A percentile compares a stretch with the other conserved stretches of the same genome.
Evolutionary conservation across 306 rosid genomes (phyloP).

Genomic region (Dalbergia cochinchinensis): DNA sequence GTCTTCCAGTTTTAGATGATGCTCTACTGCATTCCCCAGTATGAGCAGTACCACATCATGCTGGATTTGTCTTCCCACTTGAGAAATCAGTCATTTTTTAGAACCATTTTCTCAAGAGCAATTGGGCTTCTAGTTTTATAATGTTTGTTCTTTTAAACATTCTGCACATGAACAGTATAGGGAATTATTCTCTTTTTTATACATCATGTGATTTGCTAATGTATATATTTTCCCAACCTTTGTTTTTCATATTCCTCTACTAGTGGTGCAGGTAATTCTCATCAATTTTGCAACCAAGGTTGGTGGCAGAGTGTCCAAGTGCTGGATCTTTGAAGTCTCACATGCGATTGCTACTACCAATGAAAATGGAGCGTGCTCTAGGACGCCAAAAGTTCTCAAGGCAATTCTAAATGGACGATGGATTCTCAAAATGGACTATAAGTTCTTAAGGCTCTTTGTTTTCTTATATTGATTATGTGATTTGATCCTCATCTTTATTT

Average conservation of each 20-base stretch:
- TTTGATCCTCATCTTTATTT: not conserved
- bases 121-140: not conserved
- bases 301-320: conserved; percentile 74
- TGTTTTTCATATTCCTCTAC: conserved; percentile 17
- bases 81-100: no score
- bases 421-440: conserved; percentile 87
- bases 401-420: conserved; percentile 84
- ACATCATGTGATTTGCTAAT: conserved; percentile 18
- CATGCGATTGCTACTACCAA: conserved; percentile 85
- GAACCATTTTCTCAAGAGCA: no score
- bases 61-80: no score
- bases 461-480: not conserved
- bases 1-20: no score
- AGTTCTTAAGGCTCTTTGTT: conserved; percentile 41
- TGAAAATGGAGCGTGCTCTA: conserved; percentile 80
- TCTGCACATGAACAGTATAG: not conserved
- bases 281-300: conserved; percentile 62
- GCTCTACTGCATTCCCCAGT: no score
- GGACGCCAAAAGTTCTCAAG: conserved; percentile 86
- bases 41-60: no score
- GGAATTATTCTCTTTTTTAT: not conserved
- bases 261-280: conserved; percentile 61
- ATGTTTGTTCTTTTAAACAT: not conserved
- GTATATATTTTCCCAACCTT: not conserved
- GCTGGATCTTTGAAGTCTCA: conserved; percentile 79